Percentiles rank a stretch among this genome's conserved stretches.
These are phyloP conservation scores for Chlamydomonas sp. DNA, from an alignment of 139 green algal genomes.

Conservation along the genomic window DNA sequence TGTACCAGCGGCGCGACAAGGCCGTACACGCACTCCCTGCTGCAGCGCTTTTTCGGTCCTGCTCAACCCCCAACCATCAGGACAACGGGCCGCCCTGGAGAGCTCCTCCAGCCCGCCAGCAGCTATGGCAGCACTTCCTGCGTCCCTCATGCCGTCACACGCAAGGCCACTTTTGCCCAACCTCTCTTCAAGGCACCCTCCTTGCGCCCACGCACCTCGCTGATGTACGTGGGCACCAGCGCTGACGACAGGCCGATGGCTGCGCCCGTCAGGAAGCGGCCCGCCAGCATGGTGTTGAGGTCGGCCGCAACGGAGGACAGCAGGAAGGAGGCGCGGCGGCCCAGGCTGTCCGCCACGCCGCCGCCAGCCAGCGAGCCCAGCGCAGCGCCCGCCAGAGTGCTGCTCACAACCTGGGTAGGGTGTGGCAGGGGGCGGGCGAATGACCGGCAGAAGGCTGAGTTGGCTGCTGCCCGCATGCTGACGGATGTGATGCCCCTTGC, in stretches of 20 bases:
- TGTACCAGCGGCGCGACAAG: no score
- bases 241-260: slow-evolving; percentile 93
- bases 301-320: slow-evolving; percentile 67
- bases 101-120: no score
- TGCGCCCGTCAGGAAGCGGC: slow-evolving; percentile 84
- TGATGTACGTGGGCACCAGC: slow-evolving; percentile 96
- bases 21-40: no score
- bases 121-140: no score
- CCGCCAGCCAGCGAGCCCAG: slow-evolving; percentile 76
- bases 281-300: slow-evolving; percentile 75
- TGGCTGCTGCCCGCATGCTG: no score
- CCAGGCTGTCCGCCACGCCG: slow-evolving; percentile 79
- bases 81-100: no score
- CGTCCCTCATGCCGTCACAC: no score
- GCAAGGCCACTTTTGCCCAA: not conserved
- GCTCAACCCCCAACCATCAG: no score
- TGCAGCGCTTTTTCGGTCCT: no score
- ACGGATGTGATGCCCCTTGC: no score
- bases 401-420: slow-evolving; percentile 84
- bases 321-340: slow-evolving; percentile 75
- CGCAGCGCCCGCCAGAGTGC: slow-evolving; percentile 80
- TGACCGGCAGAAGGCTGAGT: no score
- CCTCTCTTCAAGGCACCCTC: not conserved
- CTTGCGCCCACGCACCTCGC: slow-evolving; percentile 60
- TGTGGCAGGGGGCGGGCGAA: not conserved